Evolutionary conservation across 164 flowering plant species (phyloP).

Genomic region (Malania oleifera): DNA sequence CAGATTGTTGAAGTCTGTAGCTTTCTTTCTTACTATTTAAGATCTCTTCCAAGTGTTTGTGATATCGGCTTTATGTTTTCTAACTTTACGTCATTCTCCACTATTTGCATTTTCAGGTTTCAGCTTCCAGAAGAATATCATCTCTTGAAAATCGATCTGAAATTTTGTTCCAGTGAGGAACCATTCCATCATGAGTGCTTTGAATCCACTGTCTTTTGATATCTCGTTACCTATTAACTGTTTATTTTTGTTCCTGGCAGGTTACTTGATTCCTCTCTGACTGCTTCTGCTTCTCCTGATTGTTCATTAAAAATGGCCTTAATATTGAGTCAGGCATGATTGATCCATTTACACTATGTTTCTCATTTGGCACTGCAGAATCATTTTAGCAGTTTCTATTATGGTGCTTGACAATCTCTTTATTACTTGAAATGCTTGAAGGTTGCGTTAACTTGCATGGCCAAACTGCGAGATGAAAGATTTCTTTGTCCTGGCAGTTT

Average conservation of each 20-base stretch:
- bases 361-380: neutral
- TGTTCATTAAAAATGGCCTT: constrained; percentile 95
- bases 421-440: constrained; percentile 17
- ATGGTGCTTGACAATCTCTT: constrained; percentile 1
- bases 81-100: neutral
- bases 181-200: neutral
- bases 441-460: constrained; percentile 98
- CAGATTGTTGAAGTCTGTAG: constrained; percentile 81
- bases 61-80: neutral
- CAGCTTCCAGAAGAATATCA: constrained; percentile 68
- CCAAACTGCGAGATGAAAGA: constrained; percentile 91
- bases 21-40: constrained; percentile 4
- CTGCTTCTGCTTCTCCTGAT: constrained; percentile 87
- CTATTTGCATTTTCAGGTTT: constrained; percentile 41
- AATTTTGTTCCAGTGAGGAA: constrained; percentile 68
- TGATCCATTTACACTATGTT: neutral
- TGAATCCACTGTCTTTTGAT: neutral
- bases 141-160: constrained; percentile 66
- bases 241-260: constrained; percentile 29
- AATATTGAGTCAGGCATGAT: constrained; percentile 66
- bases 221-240: neutral
- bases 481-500: constrained; percentile 55
- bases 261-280: constrained; percentile 78
- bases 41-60: neutral
- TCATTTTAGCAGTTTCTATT: neutral